Base-by-base conservation (phyloP, 2,329 filamentous ascomycete species). In the Aspergillus ustus region DNA sequence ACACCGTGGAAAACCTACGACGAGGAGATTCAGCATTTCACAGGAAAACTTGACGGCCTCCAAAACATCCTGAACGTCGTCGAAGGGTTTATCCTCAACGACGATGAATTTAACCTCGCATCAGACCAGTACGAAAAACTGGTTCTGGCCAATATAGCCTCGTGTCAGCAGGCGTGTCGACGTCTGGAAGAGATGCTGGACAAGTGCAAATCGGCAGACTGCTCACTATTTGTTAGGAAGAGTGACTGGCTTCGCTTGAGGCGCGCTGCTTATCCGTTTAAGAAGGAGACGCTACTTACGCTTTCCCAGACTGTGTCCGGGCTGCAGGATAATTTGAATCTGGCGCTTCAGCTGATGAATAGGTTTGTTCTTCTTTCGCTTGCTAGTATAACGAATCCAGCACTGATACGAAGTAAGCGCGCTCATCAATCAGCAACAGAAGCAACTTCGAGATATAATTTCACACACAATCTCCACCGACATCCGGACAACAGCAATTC, bases 321-420 rank as follows among this genome's bases (percentile, higher is more conserved):
- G 44, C 34, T 65, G 54, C 63, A 65, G 43, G 57, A 50, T 31
- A 40, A 62, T 48, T 57, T 65, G 31, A 59, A 62, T 45, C 60
- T 60, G 22, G 58, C 60, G 40, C 50, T 65, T 15, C 63, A 65
- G 52, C 40, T 62, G 45, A 40, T 65, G 60, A 59, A 52, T 40
- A 60, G 57, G 60, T 64, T n/a, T 60, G 59, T 60, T 34, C 15
- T 15, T 20, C 15, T 25, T 25, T 25, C 3, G 25, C 3, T 25
- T 15, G 25, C 20, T 4, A 5, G 13, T 13, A 0, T 17, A 9
- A 25, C 7, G 17, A 11, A 44, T 9, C 8, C 31, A 11, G 20
- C 5, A n/a, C 11, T 19, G 7, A 17, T 4, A 37, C 15, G 34
- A 37, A 15, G 34, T 9, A 48, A 48, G 45, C 13, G 45, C 19